Evolutionary conservation across 2,329 filamentous ascomycete species (phyloP).

Genomic region (Penicillium sp.): DNA sequence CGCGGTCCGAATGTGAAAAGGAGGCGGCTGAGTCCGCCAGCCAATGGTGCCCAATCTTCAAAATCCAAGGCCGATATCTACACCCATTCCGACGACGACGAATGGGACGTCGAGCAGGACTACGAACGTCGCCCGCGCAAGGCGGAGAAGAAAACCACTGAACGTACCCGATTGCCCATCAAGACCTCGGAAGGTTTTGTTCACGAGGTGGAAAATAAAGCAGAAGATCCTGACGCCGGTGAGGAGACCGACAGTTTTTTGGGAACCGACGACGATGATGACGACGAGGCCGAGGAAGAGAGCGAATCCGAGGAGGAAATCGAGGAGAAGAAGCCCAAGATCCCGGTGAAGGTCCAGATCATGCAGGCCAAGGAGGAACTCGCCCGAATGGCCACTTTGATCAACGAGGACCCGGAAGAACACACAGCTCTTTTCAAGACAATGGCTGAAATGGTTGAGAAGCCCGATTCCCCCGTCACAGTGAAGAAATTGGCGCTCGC

Average conservation of each 20-base stretch:
- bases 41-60: conserved; percentile 35
- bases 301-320: conserved; percentile 53
- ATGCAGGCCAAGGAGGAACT: conserved; percentile 88
- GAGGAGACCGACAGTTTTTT: conserved; percentile 69
- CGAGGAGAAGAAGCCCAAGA: conserved; percentile 59
- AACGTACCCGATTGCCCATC: conserved; percentile 78
- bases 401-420: conserved; percentile 94
- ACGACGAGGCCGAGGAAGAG: conserved; percentile 51
- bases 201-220: conserved; percentile 59
- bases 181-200: conserved; percentile 80
- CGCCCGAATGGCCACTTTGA: conserved; percentile 74
- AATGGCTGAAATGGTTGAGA: conserved; percentile 72
- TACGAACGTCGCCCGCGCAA: conserved; percentile 84
- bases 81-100: conserved; percentile 70
- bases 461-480: conserved; percentile 61
- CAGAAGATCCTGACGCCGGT: conserved; percentile 51
- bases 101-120: conserved; percentile 90
- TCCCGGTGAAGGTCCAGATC: conserved; percentile 79
- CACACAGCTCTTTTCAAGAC: conserved; percentile 78
- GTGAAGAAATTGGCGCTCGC: conserved; percentile 86
- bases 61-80: conserved; percentile 62
- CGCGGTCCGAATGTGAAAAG: conserved; percentile 53
- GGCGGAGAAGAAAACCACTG: conserved; percentile 71
- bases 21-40: conserved; percentile 55
- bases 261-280: conserved; percentile 59